Base-by-base conservation (phyloP, 352 stramenopile genomes). In the Pythium volutum region DNA sequence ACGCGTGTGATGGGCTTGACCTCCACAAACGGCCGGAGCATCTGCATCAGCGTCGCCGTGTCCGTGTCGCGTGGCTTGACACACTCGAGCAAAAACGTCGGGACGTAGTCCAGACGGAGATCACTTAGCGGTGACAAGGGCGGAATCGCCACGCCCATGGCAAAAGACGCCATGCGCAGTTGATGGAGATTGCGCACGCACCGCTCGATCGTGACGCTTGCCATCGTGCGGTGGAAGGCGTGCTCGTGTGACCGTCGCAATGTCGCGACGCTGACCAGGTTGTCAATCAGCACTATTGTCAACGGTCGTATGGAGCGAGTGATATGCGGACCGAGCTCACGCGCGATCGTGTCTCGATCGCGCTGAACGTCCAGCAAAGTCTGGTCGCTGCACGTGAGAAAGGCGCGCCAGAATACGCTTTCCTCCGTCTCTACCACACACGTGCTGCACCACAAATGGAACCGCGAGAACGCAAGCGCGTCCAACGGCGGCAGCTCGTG, bases 401-500 rank as follows among this genome's bases (percentile, higher is more conserved):
- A 39, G 9, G 26, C 51, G 12, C 23, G 51, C 51, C 51, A 58
- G 18, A 49, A 58, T n/a, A 18, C 18, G 11, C 9, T 43, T 5
- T 11, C 15, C n/a, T 22, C 14, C n/a, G 15, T 10, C 2, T 15
- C 2, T 11, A 20, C 38, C 38, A 43, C n/a, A n/a, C n/a, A n/a
- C n/a, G n/a, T n/a, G 1, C 15, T 43, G 11, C 15, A 43, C n/a
- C 14, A 43, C 14, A 22, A 18, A 18, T 20, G 0, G 38, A 31
- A 26, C 8, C 43, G 43, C n/a, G 18, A 27, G 15, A 50, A 50
- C 10, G 23, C 23, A 7, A 50, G 16, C 43, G n/a, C 27, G 22
- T 45, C 53, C 7, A 60, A 29, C 8, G 18, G 53, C 20, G 53
- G 53, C 4, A 60, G 26, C 16, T 51, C 53, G 27, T 60, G 41